These are phyloP conservation scores for Sisymbrium altissimum DNA, from an alignment of 345 rosid genomes.

Conservation along the genomic window DNA sequence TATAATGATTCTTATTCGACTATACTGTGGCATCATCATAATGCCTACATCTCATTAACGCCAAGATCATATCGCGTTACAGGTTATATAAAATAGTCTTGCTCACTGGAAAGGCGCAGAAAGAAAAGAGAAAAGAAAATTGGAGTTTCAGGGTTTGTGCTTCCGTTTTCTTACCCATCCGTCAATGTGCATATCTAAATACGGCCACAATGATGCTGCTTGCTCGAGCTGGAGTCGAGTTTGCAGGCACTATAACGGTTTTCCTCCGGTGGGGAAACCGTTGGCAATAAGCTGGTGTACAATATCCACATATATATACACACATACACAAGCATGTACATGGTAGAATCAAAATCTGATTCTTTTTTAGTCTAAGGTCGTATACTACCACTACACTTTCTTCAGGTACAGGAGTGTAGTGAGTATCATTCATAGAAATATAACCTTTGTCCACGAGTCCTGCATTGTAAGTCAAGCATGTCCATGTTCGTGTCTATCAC, in stretches of 20 bases:
- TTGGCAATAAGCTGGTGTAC: conserved; percentile 26
- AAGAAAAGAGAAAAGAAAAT: conserved; percentile 17
- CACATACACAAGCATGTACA: conserved; percentile 33
- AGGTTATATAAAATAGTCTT: conserved; percentile 29
- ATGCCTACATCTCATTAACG: not conserved
- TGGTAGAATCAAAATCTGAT: conserved; percentile 36
- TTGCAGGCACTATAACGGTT: conserved; percentile 6
- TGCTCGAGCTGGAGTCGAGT: conserved; percentile 27
- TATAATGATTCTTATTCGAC: too few species aligned
- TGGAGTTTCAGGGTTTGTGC: conserved; percentile 30
- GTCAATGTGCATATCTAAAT: conserved; percentile 29
- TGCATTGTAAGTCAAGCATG: conserved; percentile 34
- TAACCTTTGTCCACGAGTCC: conserved; percentile 23
- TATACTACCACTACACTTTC: conserved; percentile 28
- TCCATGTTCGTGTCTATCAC: conserved; percentile 8
- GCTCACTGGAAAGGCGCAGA: conserved; percentile 20
- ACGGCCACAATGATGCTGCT: conserved; percentile 10
- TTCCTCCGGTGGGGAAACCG: conserved; percentile 9
- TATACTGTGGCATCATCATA: not conserved
- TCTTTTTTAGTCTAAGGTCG: conserved; percentile 21
- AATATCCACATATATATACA: conserved; percentile 25
- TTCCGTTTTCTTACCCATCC: conserved; percentile 18
- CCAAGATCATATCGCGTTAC: not conserved
- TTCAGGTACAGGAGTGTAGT: conserved; percentile 29
- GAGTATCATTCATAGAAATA: conserved; percentile 23